phyloP scores from a whole-genome alignment of 1,284 basidiomycete species.

The Tremellales sp. region DNA sequence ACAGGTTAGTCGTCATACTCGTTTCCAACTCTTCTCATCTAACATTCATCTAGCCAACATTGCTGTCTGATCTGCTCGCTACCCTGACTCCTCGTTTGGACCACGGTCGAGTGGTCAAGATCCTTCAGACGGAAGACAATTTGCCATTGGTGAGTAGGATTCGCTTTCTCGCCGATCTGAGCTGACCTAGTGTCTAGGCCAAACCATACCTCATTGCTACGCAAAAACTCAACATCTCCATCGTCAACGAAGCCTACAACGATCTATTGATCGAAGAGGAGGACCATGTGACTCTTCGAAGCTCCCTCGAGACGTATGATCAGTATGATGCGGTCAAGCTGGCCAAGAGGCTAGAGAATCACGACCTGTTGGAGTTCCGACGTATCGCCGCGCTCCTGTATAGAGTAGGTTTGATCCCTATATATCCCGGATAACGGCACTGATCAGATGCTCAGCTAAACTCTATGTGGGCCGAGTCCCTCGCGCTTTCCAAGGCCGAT shows the following conservation, averaged over 20 bases:
- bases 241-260: conserved; percentile 97
- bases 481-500: conserved; percentile 90
- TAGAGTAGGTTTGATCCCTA: conserved; percentile 57
- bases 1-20: conserved; percentile 17
- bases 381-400: conserved; percentile 91
- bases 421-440: background rate
- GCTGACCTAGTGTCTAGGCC: too few species aligned
- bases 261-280: conserved; percentile 97
- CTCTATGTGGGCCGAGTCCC: conserved; percentile 88
- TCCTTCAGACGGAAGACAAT: conserved; percentile 79
- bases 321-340: conserved; percentile 93
- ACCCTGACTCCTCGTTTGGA: conserved; percentile 91
- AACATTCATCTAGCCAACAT: conserved; percentile 84
- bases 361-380: conserved; percentile 92
- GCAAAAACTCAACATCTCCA: conserved; percentile 93
- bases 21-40: conserved; percentile 1
- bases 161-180: too few species aligned
- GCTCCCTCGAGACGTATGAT: conserved; percentile 94
- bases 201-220: conserved; percentile 95
- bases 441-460: conserved; percentile 65
- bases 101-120: conserved; percentile 88
- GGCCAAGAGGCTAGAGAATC: conserved; percentile 80
- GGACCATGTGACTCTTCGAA: conserved; percentile 93
- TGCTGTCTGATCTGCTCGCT: conserved; percentile 88
- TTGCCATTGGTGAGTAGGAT: too few species aligned